Conservation (phyloP, 306 rosid species). For the Begonia masoniana region DNA sequence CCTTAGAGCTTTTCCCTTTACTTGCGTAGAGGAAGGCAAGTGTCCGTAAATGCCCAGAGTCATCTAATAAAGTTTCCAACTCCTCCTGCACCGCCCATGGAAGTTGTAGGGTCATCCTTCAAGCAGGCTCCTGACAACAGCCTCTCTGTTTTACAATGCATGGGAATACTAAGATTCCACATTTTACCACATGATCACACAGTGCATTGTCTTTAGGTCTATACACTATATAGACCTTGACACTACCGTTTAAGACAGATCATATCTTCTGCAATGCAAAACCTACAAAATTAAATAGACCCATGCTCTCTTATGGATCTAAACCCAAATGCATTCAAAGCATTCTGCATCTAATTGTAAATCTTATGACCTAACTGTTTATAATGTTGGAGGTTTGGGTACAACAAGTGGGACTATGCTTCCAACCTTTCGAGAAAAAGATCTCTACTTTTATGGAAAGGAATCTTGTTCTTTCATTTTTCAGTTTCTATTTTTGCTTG, state of each 20-base stretch:
- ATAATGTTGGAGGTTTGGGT: too few relatives aligned
- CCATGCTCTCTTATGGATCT: too few relatives aligned
- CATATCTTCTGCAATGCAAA: too few relatives aligned
- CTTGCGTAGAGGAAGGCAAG: constrained; percentile 93
- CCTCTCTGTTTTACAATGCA: constrained; percentile 36
- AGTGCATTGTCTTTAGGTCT: constrained; percentile 25
- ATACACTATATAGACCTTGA: constrained; percentile 3
- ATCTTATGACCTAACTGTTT: too few relatives aligned
- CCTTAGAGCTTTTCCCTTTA: constrained; percentile 88
- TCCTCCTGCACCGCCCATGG: constrained; percentile 78
- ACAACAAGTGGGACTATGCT: too few relatives aligned
- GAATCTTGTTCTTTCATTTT: too few relatives aligned
- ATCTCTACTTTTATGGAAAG: too few relatives aligned
- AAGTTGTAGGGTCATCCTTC: constrained; percentile 39
- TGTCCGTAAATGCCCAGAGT: constrained; percentile 79
- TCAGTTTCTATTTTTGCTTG: too few relatives aligned
- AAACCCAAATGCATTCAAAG: too few relatives aligned
- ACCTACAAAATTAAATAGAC: too few relatives aligned
- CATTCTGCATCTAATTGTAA: too few relatives aligned
- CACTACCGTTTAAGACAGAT: neutral
- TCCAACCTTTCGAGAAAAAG: too few relatives aligned
- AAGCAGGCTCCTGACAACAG: constrained; percentile 29
- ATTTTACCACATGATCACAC: constrained; percentile 17
- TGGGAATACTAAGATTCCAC: constrained; percentile 32
- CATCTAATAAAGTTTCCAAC: constrained; percentile 82